A percentile compares a stretch with the other conserved stretches of the same genome.
Conservation (phyloP, 495 filamentous ascomycete genomes). For the Talaromyces nanjingensis region DNA sequence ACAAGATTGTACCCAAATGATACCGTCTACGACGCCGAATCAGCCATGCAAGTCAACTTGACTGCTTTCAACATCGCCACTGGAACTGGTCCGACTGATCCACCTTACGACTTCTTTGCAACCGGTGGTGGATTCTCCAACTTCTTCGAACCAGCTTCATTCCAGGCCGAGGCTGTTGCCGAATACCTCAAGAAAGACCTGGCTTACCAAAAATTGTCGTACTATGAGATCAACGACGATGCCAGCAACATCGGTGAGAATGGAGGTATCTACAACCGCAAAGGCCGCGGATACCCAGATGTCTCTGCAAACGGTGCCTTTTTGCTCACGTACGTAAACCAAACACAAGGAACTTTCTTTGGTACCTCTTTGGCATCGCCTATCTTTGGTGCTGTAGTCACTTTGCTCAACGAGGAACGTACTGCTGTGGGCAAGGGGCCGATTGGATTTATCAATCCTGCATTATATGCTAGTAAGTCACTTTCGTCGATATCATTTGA, state of each 20-base stretch:
- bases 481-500: background rate
- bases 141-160: conserved; percentile 51
- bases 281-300: conserved; percentile 59
- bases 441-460: conserved; percentile 57
- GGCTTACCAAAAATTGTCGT: conserved; percentile 22
- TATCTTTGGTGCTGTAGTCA: conserved; percentile 49
- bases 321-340: conserved; percentile 40
- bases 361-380: conserved; percentile 56
- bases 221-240: conserved; percentile 25
- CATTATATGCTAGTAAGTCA: conserved; percentile 39
- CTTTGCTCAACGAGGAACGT: conserved; percentile 56
- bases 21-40: conserved; percentile 15
- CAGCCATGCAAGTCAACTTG: conserved; percentile 35
- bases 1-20: conserved; percentile 35
- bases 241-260: conserved; percentile 35
- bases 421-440: conserved; percentile 47
- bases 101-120: conserved; percentile 34
- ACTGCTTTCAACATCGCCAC: conserved; percentile 52
- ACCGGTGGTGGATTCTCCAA: conserved; percentile 67
- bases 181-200: conserved; percentile 42
- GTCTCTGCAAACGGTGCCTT: conserved; percentile 58
- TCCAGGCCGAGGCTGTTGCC: conserved; percentile 47
- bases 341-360: conserved; percentile 32
- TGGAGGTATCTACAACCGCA: conserved; percentile 49
- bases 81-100: conserved; percentile 41